These are phyloP conservation scores for Zelopaecilomyces penicillatus DNA, from an alignment of 2,329 filamentous ascomycete species.

Conservation along the genomic window DNA sequence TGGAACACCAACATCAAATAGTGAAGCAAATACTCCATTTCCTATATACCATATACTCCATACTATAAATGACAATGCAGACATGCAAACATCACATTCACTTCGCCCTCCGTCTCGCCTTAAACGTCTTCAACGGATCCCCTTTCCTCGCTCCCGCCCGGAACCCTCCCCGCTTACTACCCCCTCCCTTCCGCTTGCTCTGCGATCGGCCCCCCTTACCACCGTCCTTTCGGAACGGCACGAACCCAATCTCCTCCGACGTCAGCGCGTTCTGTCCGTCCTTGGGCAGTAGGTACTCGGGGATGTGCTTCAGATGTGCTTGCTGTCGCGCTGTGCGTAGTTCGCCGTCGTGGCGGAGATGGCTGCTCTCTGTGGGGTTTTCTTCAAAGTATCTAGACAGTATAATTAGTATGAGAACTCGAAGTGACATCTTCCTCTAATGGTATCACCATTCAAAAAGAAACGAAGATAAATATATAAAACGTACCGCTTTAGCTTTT, in stretches of 20 bases:
- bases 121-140: conserved; percentile 87
- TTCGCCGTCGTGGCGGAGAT: conserved; percentile 85
- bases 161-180: conserved; percentile 22
- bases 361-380: conserved; percentile 80
- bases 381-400: conserved; percentile 73
- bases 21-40: no score
- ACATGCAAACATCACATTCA: conserved; percentile 6
- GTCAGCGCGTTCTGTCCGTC: conserved; percentile 63
- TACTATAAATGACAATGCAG: no score
- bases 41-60: no score
- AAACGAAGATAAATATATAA: neutral
- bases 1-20: no score
- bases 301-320: conserved; percentile 85
- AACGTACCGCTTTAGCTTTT: conserved; percentile 69
- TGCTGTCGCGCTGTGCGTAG: conserved; percentile 76
- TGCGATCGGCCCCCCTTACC: conserved; percentile 34
- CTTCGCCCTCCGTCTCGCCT: conserved; percentile 46
- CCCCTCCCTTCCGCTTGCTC: conserved; percentile 35
- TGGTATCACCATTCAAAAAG: neutral
- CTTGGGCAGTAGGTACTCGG: conserved; percentile 81
- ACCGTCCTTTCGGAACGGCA: conserved; percentile 50
- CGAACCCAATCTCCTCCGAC: conserved; percentile 64
- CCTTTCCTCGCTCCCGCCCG: conserved; percentile 55
- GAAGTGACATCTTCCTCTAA: neutral
- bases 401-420: neutral